Evolutionary conservation across 2,329 filamentous ascomycete species (phyloP).

Genomic region (Exophiala spinifera): DNA sequence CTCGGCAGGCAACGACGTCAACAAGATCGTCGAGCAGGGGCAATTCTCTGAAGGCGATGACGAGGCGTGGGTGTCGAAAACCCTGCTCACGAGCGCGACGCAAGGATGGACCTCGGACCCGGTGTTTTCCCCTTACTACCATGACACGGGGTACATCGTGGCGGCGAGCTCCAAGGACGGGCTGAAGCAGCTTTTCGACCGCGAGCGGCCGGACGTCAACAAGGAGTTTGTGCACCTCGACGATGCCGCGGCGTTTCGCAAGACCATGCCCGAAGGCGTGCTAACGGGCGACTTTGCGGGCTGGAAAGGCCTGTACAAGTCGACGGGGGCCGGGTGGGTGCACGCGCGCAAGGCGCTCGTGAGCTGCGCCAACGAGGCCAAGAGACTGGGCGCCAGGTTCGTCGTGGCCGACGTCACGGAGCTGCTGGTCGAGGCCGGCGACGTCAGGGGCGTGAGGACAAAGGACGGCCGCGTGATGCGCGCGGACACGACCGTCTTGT

Average conservation of each 20-base stretch:
- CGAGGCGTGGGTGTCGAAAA: constrained; percentile 14
- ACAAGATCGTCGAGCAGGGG: constrained; percentile 42
- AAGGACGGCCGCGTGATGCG: constrained; percentile 37
- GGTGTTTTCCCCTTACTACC: constrained; percentile 45
- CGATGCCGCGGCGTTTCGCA: constrained; percentile 32
- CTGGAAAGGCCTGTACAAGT: constrained; percentile 45
- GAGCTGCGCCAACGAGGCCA: constrained; percentile 46
- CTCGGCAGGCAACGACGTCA: constrained; percentile 48
- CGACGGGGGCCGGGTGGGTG: constrained; percentile 52
- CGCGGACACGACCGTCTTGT: constrained; percentile 42
- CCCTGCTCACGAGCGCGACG: constrained; percentile 31
- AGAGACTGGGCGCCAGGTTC: constrained; percentile 47
- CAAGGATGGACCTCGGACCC: constrained; percentile 46
- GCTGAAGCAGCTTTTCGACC: background rate
- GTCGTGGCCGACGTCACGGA: constrained; percentile 40
- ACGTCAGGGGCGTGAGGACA: constrained; percentile 42
- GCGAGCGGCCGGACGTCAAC: constrained; percentile 37
- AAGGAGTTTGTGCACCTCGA: constrained; percentile 36
- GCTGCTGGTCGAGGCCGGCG: constrained; percentile 36
- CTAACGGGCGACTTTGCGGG: constrained; percentile 44
- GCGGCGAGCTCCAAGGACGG: constrained; percentile 41
- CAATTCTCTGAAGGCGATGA: constrained; percentile 14
- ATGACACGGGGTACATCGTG: constrained; percentile 44
- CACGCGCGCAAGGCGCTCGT: constrained; percentile 50
- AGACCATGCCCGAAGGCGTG: constrained; percentile 53